A percentile compares a stretch with the other conserved stretches of the same genome.
Conservation (phyloP, 306 rosid genomes). For the Pachyrhizus erosus region DNA sequence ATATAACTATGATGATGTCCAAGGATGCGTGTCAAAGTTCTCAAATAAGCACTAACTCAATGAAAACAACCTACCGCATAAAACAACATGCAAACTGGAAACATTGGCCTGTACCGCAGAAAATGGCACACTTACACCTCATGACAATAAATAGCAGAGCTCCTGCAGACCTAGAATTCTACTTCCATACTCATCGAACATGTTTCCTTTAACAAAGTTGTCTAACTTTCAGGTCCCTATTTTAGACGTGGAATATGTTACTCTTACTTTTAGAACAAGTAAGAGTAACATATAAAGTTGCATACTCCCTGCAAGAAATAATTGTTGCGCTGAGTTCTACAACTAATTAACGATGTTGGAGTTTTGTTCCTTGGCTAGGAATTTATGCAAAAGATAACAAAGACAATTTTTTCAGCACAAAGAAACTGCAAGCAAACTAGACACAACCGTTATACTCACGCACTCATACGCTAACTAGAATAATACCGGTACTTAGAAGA, state of each 20-base stretch:
- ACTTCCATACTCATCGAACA: no score
- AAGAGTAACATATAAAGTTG: no score
- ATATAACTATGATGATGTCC: neutral
- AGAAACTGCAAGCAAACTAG: neutral
- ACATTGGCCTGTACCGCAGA: neutral
- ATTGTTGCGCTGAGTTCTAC: neutral
- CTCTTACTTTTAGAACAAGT: no score
- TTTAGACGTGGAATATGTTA: no score
- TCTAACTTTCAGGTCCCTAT: no score
- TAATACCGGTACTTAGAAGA: no score
- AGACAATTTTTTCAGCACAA: neutral
- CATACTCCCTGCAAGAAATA: neutral
- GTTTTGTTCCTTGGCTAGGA: neutral
- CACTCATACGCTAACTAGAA: no score
- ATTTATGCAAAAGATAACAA: neutral
- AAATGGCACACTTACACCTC: neutral
- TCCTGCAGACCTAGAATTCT: neutral
- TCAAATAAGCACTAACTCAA: neutral
- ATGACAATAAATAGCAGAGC: neutral
- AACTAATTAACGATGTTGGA: constrained; percentile 4
- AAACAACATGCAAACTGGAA: neutral
- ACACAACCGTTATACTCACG: no score
- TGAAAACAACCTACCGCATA: neutral
- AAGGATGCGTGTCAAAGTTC: neutral
- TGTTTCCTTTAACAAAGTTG: no score